These are phyloP conservation scores for Penicillium diatomitis DNA, from an alignment of 495 filamentous ascomycete genomes.

Conservation along the genomic window DNA sequence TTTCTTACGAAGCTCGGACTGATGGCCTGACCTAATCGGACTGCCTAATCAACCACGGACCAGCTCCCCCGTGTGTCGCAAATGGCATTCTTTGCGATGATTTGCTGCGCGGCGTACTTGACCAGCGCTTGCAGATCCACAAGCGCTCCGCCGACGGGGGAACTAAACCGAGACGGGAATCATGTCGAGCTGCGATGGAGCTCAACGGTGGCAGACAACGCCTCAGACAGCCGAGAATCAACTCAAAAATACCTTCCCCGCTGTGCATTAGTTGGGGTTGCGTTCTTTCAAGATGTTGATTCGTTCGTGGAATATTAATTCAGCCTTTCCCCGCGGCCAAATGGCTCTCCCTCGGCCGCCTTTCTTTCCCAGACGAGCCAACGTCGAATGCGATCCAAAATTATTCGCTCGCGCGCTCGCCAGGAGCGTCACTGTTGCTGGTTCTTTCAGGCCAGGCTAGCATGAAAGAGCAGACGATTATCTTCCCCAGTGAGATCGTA, in stretches of 20 bases:
- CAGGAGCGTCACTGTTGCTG: no score
- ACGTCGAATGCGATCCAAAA: no score
- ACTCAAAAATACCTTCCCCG: not conserved
- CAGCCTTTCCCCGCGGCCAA: no score
- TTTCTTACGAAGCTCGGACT: not conserved
- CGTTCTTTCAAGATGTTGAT: no score
- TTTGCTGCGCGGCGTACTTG: not conserved
- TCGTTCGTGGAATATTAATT: no score
- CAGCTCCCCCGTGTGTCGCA: not conserved
- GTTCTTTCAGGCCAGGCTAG: no score
- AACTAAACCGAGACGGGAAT: not conserved
- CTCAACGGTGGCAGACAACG: not conserved
- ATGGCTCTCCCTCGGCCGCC: no score
- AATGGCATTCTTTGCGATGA: not conserved
- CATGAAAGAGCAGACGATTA: no score
- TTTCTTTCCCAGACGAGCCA: no score
- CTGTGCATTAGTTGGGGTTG: not conserved
- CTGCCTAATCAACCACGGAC: slow-evolving; percentile 6
- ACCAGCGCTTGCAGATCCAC: no score
- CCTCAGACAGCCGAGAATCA: not conserved
- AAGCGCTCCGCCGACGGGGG: not conserved
- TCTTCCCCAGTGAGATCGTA: no score
- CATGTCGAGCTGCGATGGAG: not conserved
- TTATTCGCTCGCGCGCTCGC: no score
- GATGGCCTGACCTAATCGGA: slow-evolving; percentile 2